phyloP scores from a whole-genome alignment of 2,329 filamentous ascomycete species.

The Cryphonectria nitschkei region DNA sequence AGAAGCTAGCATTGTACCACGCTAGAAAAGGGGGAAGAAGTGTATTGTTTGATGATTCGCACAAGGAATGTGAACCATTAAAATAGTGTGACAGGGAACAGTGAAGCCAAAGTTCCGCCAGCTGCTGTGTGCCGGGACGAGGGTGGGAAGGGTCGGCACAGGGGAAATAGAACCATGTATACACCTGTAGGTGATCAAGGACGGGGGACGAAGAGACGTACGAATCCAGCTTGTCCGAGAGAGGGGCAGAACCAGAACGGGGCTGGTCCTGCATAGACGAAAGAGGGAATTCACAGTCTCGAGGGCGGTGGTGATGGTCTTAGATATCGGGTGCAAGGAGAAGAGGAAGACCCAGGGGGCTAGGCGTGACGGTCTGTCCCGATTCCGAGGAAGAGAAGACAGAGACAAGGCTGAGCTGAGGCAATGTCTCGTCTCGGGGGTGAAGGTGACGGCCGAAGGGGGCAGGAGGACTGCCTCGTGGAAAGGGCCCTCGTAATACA shows the following conservation, averaged over 20 bases:
- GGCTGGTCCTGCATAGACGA: constrained; percentile 25
- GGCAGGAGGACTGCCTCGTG: constrained; percentile 1
- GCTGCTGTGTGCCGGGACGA: background rate
- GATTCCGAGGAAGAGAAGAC: constrained; percentile 5
- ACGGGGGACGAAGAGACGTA: constrained; percentile 22
- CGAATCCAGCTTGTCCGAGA: constrained; percentile 30
- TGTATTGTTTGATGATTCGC: background rate
- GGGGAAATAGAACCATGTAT: background rate
- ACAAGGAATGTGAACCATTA: background rate
- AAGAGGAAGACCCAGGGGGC: background rate
- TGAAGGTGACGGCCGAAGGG: constrained; percentile 1
- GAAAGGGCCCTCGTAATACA: background rate
- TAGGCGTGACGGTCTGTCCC: constrained; percentile 6
- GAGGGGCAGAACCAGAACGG: constrained; percentile 24
- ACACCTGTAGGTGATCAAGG: background rate
- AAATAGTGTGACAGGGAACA: background rate
- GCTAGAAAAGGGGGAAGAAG: background rate
- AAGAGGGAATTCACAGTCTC: background rate
- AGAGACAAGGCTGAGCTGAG: constrained; percentile 15
- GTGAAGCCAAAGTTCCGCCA: background rate
- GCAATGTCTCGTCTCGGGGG: constrained; percentile 19
- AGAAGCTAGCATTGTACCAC: background rate
- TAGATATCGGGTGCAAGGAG: constrained; percentile 10
- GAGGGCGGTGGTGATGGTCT: background rate
- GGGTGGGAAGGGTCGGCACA: background rate